Evolutionary conservation across 2,329 filamentous ascomycete genomes (phyloP).

Genomic region (Botrytis cinerea): DNA sequence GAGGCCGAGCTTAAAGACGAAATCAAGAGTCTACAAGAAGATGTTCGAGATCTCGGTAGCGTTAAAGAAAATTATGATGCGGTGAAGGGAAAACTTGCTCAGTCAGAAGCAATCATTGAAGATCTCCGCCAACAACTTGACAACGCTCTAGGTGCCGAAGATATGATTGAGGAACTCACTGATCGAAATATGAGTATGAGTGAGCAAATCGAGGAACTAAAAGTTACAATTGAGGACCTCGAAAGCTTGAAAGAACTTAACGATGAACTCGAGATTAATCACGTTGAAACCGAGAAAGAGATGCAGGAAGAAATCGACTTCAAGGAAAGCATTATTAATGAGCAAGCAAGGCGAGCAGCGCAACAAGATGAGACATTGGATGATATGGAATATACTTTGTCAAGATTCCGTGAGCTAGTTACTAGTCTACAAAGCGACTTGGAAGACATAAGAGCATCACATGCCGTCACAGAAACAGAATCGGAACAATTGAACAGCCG

Average conservation of each 20-base stretch:
- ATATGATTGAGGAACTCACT: conserved; percentile 90
- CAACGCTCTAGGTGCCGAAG: conserved; percentile 81
- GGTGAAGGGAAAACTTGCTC: conserved; percentile 70
- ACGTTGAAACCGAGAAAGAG: conserved; percentile 90
- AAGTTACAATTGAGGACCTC: conserved; percentile 79
- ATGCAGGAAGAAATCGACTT: conserved; percentile 92
- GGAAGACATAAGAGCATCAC: conserved; percentile 88
- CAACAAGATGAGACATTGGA: conserved; percentile 80
- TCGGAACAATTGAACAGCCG: conserved; percentile 86
- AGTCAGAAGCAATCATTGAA: conserved; percentile 74
- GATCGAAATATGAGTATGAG: conserved; percentile 83
- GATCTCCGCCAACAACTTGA: conserved; percentile 91
- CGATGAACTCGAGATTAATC: conserved; percentile 91
- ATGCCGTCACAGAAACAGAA: conserved; percentile 89
- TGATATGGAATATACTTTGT: conserved; percentile 87
- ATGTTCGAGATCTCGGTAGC: conserved; percentile 66
- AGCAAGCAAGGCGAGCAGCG: conserved; percentile 70
- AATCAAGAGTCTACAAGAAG: conserved; percentile 71
- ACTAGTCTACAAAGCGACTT: conserved; percentile 81
- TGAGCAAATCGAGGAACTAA: conserved; percentile 81
- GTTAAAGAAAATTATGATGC: conserved; percentile 70
- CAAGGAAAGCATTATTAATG: conserved; percentile 80
- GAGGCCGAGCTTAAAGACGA: conserved; percentile 78
- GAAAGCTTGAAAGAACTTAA: conserved; percentile 89
- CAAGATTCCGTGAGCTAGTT: conserved; percentile 86